phyloP scores from a whole-genome alignment of 352 stramenopile genomes.

The Phytophthora vignae region DNA sequence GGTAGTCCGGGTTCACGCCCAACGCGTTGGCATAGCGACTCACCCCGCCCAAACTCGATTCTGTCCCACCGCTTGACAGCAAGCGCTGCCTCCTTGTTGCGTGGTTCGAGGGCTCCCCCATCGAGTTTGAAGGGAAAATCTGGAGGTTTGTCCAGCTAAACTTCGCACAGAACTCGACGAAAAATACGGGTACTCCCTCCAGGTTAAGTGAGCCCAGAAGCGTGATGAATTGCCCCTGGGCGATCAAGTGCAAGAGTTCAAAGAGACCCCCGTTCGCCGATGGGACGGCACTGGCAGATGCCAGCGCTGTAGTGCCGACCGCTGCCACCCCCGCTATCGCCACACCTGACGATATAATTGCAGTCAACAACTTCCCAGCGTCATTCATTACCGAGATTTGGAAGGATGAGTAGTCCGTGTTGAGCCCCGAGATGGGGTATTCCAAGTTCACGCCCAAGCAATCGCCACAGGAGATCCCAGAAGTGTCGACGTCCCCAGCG shows the following conservation, averaged over 20 bases:
- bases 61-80: slow-evolving; percentile 16
- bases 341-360: slow-evolving; percentile 40
- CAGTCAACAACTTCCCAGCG: slow-evolving; percentile 38
- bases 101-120: not conserved
- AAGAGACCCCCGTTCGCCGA: slow-evolving; percentile 30
- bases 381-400: slow-evolving; percentile 56
- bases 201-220: slow-evolving; percentile 52
- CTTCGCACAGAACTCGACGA: slow-evolving; percentile 52
- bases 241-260: slow-evolving; percentile 49
- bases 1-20: slow-evolving; percentile 44
- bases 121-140: slow-evolving; percentile 36
- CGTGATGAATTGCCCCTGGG: slow-evolving; percentile 63
- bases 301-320: slow-evolving; percentile 20
- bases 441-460: slow-evolving; percentile 57
- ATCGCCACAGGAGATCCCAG: slow-evolving; percentile 41
- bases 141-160: slow-evolving; percentile 70
- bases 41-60: slow-evolving; percentile 37
- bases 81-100: slow-evolving; percentile 12
- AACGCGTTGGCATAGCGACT: slow-evolving; percentile 49
- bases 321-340: slow-evolving; percentile 36
- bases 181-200: slow-evolving; percentile 52
- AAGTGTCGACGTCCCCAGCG: slow-evolving; percentile 15
- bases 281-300: slow-evolving; percentile 20
- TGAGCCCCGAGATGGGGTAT: slow-evolving; percentile 44
- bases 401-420: slow-evolving; percentile 44